Conservation (phyloP, 2,329 filamentous ascomycete species). For the Aaosphaeria arxii region DNA sequence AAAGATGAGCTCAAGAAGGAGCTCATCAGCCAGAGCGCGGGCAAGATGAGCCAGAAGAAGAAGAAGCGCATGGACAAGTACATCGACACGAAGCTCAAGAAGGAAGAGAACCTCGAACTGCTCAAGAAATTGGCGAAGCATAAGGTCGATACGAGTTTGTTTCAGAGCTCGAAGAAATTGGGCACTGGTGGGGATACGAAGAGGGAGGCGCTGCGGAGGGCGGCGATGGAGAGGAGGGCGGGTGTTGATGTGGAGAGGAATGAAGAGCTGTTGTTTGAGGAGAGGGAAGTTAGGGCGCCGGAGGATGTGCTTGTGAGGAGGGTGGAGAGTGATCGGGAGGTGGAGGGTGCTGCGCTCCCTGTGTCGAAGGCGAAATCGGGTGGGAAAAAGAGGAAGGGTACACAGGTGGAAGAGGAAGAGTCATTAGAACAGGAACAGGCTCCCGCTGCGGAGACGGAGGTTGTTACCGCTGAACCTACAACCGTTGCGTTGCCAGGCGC, state of each 20-base stretch:
- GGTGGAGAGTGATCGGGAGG: conserved; percentile 30
- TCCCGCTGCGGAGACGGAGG: not conserved
- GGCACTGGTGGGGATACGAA: conserved; percentile 68
- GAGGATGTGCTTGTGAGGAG: conserved; percentile 1
- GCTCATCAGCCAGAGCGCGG: conserved; percentile 50
- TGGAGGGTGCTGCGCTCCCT: conserved; percentile 12
- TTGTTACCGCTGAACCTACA: not conserved
- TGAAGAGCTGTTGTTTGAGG: conserved; percentile 54
- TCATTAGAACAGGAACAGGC: not conserved
- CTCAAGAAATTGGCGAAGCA: conserved; percentile 77
- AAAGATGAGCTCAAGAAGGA: conserved; percentile 53
- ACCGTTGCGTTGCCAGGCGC: not conserved
- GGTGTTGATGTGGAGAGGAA: conserved; percentile 58
- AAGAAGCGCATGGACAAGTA: conserved; percentile 68
- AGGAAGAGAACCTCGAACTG: conserved; percentile 84
- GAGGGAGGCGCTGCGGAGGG: conserved; percentile 63
- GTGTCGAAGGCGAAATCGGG: not conserved
- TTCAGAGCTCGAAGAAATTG: conserved; percentile 74
- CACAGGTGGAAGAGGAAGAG: not conserved
- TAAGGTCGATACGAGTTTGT: conserved; percentile 77
- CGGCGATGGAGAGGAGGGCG: conserved; percentile 62
- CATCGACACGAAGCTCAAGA: conserved; percentile 83
- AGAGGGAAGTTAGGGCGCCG: conserved; percentile 19
- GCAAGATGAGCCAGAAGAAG: conserved; percentile 62
- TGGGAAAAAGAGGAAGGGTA: not conserved